Evolutionary conservation across 164 flowering plant genomes (phyloP).

Genomic region (Saururus chinensis): DNA sequence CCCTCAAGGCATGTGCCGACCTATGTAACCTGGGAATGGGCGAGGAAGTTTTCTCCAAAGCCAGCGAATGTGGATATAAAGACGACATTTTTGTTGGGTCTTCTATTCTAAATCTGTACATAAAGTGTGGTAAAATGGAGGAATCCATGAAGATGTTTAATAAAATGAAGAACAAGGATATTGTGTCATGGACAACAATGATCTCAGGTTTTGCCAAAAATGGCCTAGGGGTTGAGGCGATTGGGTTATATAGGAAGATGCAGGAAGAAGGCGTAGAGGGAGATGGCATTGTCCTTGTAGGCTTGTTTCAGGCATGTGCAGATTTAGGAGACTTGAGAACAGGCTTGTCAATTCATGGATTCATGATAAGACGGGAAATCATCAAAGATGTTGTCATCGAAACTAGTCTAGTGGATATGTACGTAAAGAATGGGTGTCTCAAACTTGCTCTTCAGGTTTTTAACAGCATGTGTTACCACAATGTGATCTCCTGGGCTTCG

Average conservation of each 20-base stretch:
- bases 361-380: constrained; percentile 14
- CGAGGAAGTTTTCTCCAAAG: constrained; percentile 8
- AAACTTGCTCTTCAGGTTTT: constrained; percentile 16
- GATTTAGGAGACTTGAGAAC: constrained; percentile 11
- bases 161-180: constrained; percentile 14
- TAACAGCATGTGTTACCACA: constrained; percentile 11
- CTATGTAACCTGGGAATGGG: constrained; percentile 11
- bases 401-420: constrained; percentile 24
- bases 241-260: constrained; percentile 14
- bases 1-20: constrained; percentile 16
- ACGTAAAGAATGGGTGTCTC: constrained; percentile 18
- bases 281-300: constrained; percentile 18
- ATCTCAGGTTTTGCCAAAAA: constrained; percentile 15
- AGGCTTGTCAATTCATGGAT: constrained; percentile 21
- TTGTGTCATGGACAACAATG: constrained; percentile 20
- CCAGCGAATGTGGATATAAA: constrained; percentile 12
- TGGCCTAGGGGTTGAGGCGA: constrained; percentile 13
- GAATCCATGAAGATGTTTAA: constrained; percentile 12
- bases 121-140: constrained; percentile 17
- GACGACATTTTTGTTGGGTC: constrained; percentile 23
- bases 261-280: constrained; percentile 11
- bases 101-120: constrained; percentile 16
- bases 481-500: constrained; percentile 23
- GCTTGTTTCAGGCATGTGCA: constrained; percentile 17
- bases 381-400: constrained; percentile 17